Base-by-base conservation (phyloP, 192 early-diverging fungal species). In the Phlyctochytrium planicorne region DNA sequence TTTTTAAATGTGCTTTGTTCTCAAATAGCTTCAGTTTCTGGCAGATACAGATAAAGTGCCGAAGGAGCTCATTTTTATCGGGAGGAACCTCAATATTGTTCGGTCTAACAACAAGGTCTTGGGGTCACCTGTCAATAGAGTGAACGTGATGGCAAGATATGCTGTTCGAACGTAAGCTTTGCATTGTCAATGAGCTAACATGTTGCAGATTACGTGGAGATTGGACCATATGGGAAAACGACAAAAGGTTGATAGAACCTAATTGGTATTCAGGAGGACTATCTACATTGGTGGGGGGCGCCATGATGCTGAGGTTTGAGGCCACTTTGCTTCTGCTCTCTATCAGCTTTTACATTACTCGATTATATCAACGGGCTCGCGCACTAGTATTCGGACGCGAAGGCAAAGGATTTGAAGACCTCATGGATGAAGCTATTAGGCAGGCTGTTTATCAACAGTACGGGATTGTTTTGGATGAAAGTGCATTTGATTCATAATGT, bases 11-110 rank as follows among this genome's bases (percentile, higher is more conserved):
- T 47, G 40, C 40, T 20, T 20, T 20, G 40, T 47, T 47, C 20
- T 6, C 40, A 20, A 20, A 6, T 6, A 47, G 6, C 20, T 47
- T 47, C 70, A 88, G 1, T 94, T 94, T 31, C 74, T 97, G 52
- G 72, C 73, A 30, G 81, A 92, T 47, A 84, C 90, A 36, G 83
- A 85, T 37, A 69, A 75, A 2, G 70, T 97, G 37, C 95, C 95
- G 34, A 89, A 87, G 34, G 95, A 95, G 75, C 77, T 97, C 6
- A 93, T 97, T 34, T 96, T 97, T 72, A 77, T 97, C 25, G 87
- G 87, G 10, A 78, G 94, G 34, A 96, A 96, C 66, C 89, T 95
- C 86, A 93, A 93, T 30, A 71, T 70, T 65, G 34, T 71, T 40
- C 69, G 91, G 1, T 85, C 92, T n/a, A 89, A 91, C 66, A 97